A percentile compares a stretch with the other conserved stretches of the same genome.
These are phyloP conservation scores for Cryomyces antarcticus DNA, from an alignment of 495 filamentous ascomycete species.

Conservation along the genomic window DNA sequence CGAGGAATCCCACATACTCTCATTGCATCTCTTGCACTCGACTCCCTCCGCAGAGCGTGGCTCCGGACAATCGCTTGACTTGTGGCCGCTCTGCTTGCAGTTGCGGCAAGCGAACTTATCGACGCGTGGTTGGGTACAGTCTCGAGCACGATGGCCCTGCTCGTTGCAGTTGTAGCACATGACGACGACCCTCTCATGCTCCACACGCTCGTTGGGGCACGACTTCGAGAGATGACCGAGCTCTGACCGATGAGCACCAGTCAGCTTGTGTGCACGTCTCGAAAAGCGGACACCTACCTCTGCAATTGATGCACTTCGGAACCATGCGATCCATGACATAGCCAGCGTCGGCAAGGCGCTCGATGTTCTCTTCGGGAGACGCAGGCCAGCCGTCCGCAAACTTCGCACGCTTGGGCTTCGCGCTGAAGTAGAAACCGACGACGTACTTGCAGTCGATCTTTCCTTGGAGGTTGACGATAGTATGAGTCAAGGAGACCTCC, in stretches of 20 bases:
- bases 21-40: constrained; percentile 61
- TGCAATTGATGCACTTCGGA: constrained; percentile 50
- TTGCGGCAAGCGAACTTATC: constrained; percentile 2
- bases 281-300: constrained; percentile 21
- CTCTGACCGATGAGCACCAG: constrained; percentile 20
- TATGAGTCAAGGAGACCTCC: constrained; percentile 36
- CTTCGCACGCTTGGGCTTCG: constrained; percentile 42
- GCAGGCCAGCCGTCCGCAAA: constrained; percentile 43
- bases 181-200: constrained; percentile 29
- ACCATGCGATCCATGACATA: constrained; percentile 43
- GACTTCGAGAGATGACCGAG: constrained; percentile 48
- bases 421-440: constrained; percentile 44
- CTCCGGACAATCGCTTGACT: constrained; percentile 41
- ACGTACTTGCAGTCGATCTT: constrained; percentile 54
- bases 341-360: constrained; percentile 55
- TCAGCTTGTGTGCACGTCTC: background rate
- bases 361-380: constrained; percentile 44
- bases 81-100: constrained; percentile 25
- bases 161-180: constrained; percentile 59
- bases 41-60: constrained; percentile 51
- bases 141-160: constrained; percentile 45
- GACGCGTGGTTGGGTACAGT: constrained; percentile 31
- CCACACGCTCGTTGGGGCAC: constrained; percentile 41
- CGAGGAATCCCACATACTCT: constrained; percentile 28
- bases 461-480: constrained; percentile 69